phyloP scores from a whole-genome alignment of 331 rosid genomes.

The Quercus lobata region DNA sequence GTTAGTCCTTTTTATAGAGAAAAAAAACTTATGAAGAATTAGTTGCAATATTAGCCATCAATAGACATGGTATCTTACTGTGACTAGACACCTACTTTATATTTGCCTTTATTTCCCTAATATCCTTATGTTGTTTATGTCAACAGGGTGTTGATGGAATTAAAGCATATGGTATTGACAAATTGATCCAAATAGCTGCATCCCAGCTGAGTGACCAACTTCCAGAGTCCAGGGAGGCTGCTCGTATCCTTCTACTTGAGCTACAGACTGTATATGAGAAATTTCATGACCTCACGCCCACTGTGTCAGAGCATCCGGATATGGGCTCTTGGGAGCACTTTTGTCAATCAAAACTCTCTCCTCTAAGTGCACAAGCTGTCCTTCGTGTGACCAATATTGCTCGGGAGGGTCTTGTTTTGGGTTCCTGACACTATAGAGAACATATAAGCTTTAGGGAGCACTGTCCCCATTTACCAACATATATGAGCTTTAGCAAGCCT shows the following conservation, averaged over 20 bases:
- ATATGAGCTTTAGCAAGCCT: constrained; percentile 28
- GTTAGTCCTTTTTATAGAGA: not conserved
- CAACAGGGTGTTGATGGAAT: constrained; percentile 88
- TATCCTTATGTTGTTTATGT: constrained; percentile 13
- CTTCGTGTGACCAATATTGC: constrained; percentile 78
- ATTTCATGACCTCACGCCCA: constrained; percentile 34
- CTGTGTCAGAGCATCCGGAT: constrained; percentile 47
- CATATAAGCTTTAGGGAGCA: constrained; percentile 11
- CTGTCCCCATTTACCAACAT: constrained; percentile 6
- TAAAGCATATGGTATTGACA: constrained; percentile 79
- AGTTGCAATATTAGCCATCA: not conserved
- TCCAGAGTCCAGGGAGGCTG: constrained; percentile 98
- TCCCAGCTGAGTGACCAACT: constrained; percentile 94
- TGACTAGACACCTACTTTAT: constrained; percentile 1
- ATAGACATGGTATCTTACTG: not conserved
- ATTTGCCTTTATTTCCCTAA: constrained; percentile 5
- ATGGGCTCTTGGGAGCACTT: constrained; percentile 80
- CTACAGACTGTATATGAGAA: constrained; percentile 76
- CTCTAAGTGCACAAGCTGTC: constrained; percentile 94
- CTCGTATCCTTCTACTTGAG: constrained; percentile 76
- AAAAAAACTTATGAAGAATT: not conserved
- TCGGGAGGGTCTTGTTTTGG: constrained; percentile 65
- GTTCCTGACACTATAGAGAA: constrained; percentile 52
- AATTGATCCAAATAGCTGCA: constrained; percentile 86
- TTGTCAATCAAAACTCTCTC: constrained; percentile 84